Percentiles rank a stretch among this genome's conserved stretches.
These are phyloP conservation scores for Lactifluus volemus DNA, from an alignment of 768 basidiomycete genomes.

Conservation along the genomic window DNA sequence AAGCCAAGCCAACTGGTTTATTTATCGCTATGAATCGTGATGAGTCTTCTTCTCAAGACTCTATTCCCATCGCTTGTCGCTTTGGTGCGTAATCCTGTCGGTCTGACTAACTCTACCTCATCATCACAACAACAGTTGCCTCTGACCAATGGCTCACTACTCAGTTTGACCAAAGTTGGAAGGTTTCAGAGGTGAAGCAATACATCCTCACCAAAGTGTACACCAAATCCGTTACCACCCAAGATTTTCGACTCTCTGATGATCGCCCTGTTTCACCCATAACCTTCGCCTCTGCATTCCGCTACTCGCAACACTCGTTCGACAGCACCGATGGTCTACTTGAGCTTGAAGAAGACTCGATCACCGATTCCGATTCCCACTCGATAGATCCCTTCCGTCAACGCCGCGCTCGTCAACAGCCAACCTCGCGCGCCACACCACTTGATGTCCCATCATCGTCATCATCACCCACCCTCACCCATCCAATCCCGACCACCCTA, in stretches of 20 bases:
- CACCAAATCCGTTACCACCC: slow-evolving; percentile 21
- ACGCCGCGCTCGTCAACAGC: neutral
- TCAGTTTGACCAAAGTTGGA: slow-evolving; percentile 52
- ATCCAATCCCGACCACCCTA: neutral
- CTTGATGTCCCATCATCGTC: neutral
- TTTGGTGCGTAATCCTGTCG: slow-evolving; percentile 38
- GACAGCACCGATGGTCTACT: slow-evolving; percentile 24
- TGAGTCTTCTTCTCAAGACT: neutral
- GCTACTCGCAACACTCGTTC: slow-evolving; percentile 29
- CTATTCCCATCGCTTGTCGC: slow-evolving; percentile 45
- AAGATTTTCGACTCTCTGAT: slow-evolving; percentile 22
- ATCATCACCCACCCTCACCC: neutral
- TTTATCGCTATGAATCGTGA: slow-evolving; percentile 3
- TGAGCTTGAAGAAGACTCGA: slow-evolving; percentile 30
- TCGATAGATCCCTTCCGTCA: slow-evolving; percentile 4
- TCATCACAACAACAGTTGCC: slow-evolving; percentile 33
- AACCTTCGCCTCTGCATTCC: slow-evolving; percentile 47
- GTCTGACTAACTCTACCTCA: neutral
- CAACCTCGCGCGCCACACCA: neutral
- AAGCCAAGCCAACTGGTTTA: neutral
- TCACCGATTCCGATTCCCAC: slow-evolving; percentile 23
- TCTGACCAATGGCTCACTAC: slow-evolving; percentile 76
- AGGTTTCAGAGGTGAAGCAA: slow-evolving; percentile 53
- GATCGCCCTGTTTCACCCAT: slow-evolving; percentile 56
- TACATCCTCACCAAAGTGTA: slow-evolving; percentile 54